These are phyloP conservation scores for Boletus reticuloceps DNA, from an alignment of 768 basidiomycete species.

Conservation along the genomic window DNA sequence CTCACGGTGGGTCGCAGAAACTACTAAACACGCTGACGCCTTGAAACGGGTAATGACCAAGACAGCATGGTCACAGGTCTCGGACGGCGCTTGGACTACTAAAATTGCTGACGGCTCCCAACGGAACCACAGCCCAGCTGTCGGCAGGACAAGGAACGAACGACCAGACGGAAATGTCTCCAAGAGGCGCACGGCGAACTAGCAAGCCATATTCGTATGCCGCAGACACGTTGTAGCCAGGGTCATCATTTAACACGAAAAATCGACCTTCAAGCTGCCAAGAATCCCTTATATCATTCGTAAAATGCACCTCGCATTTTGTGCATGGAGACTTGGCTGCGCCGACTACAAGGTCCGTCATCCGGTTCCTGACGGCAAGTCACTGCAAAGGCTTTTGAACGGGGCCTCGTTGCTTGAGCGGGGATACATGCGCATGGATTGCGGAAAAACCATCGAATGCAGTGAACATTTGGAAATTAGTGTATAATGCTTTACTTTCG, in stretches of 20 bases:
- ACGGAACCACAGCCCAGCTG: not conserved
- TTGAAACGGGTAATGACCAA: not conserved
- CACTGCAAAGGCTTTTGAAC: not conserved
- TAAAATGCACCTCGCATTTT: slow-evolving; percentile 10
- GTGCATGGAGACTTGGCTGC: not conserved
- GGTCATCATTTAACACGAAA: slow-evolving; percentile 1
- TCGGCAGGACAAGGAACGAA: not conserved
- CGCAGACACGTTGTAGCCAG: slow-evolving; percentile 8
- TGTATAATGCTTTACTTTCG: slow-evolving; percentile 9
- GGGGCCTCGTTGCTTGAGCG: slow-evolving; percentile 18
- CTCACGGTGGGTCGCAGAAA: slow-evolving; percentile 3
- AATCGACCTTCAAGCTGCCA: not conserved
- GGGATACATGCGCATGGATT: slow-evolving; percentile 31
- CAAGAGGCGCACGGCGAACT: not conserved
- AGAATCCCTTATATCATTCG: not conserved
- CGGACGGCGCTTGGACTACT: slow-evolving; percentile 7
- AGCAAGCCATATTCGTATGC: not conserved
- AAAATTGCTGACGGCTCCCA: slow-evolving; percentile 12
- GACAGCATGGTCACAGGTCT: not conserved
- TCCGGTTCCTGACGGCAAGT: too few species aligned
- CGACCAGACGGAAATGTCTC: not conserved
- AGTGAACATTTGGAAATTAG: slow-evolving; percentile 22
- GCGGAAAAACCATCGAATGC: slow-evolving; percentile 14
- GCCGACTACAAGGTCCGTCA: too few species aligned
- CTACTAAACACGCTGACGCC: slow-evolving; percentile 21